Conservation (phyloP, 352 stramenopile genomes). For the Globisporangium middletonii region DNA sequence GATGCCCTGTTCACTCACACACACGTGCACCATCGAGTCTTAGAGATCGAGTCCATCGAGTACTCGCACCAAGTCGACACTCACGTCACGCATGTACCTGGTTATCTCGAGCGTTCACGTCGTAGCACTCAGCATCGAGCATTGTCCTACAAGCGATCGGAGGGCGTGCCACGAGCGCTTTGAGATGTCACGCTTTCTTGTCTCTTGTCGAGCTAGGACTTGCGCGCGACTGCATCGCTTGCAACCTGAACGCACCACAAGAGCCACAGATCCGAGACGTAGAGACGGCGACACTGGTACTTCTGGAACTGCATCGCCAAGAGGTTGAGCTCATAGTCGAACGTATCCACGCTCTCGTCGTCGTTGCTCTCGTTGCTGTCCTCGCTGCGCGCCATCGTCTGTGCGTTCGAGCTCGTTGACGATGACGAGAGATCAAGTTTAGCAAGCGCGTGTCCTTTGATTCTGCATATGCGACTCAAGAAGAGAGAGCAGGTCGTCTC, state of each 20-base stretch:
- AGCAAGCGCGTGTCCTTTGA: too few species aligned
- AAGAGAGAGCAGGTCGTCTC: too few species aligned
- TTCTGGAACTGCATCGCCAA: constrained; percentile 59
- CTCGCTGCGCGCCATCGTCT: constrained; percentile 1
- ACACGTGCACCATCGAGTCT: neutral
- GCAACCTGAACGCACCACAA: constrained; percentile 29
- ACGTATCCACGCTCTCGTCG: constrained; percentile 9
- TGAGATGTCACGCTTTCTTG: too few species aligned
- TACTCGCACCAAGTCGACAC: neutral
- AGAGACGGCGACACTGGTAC: constrained; percentile 27
- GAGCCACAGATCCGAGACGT: constrained; percentile 33
- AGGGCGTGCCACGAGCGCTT: neutral
- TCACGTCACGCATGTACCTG: constrained; percentile 9
- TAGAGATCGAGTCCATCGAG: neutral
- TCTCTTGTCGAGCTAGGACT: too few species aligned
- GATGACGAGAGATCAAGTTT: too few species aligned
- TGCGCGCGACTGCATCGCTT: too few species aligned
- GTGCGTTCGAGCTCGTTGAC: too few species aligned
- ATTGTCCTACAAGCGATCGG: constrained; percentile 25
- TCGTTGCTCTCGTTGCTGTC: neutral
- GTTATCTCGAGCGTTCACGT: constrained; percentile 49
- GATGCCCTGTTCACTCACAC: constrained; percentile 22
- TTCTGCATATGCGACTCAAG: too few species aligned
- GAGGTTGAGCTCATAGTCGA: constrained; percentile 36
- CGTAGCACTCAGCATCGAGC: constrained; percentile 35